Conservation (phyloP, 2,329 filamentous ascomycete species). For the Colletotrichum theobromicola region DNA sequence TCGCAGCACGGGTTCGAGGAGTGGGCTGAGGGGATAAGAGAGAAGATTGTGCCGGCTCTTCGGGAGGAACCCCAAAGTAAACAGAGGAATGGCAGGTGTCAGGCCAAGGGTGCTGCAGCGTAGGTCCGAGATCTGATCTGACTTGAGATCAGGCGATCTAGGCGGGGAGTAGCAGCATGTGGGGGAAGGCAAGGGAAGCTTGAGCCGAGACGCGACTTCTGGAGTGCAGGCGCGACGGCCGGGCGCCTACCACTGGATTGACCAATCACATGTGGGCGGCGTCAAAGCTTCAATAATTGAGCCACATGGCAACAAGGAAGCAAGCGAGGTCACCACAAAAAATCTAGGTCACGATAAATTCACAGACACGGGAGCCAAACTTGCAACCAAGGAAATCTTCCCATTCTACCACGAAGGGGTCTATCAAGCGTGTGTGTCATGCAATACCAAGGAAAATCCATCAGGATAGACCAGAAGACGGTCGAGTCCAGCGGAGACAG, state of each 20-base stretch:
- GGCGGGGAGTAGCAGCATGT: slow-evolving; percentile 10
- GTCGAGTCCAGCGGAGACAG: slow-evolving; percentile 34
- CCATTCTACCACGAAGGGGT: slow-evolving; percentile 11
- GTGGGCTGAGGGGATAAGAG: neutral
- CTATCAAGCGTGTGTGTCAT: slow-evolving; percentile 11
- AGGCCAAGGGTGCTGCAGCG: slow-evolving; percentile 4
- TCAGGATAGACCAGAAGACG: slow-evolving; percentile 22
- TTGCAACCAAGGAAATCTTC: slow-evolving; percentile 12
- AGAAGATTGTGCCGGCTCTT: neutral
- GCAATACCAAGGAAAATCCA: slow-evolving; percentile 20
- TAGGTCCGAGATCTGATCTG: slow-evolving; percentile 16
- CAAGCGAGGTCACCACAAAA: neutral
- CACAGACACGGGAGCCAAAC: neutral
- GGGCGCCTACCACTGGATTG: neutral
- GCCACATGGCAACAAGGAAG: neutral
- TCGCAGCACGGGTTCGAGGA: neutral
- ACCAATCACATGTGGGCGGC: neutral
- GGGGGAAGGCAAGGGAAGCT: slow-evolving; percentile 2
- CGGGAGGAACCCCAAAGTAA: neutral
- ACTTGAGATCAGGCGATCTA: slow-evolving; percentile 14
- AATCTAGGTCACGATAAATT: neutral
- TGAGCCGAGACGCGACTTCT: slow-evolving; percentile 3
- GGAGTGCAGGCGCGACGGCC: neutral
- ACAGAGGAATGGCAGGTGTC: neutral
- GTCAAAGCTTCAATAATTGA: neutral